Evolutionary conservation across 1,139 yeast species (phyloP), one percentile per base, ranked within the genome.

Genomic region (Blastobotrys arbuscula): DNA sequence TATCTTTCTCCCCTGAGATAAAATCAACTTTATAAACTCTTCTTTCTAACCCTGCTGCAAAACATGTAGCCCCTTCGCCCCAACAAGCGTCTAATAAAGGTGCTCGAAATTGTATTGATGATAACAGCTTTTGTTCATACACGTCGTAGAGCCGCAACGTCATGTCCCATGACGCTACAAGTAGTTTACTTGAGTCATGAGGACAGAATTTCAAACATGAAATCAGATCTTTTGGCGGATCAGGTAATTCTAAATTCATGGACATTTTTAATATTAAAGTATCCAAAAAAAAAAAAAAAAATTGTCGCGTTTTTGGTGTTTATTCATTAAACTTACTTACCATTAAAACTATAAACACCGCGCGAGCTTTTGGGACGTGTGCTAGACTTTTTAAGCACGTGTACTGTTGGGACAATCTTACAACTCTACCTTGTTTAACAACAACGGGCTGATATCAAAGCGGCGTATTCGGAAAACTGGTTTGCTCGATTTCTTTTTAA

Each of bases 151-250:
- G 55, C 30, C 65, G 56, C 3, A 68, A 48, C 13, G 59, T 57
- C 9, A 59, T 51, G 44, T 69, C 73, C 73, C 73, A 69, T 2
- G 70, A 65, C n/a, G 69, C 57, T 2, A 59, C 63, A n/a, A 69
- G 57, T 31, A 68, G 55, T 33, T 54, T 54, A 9, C 47, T 52
- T 12, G 58, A 54, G 34, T 51, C 55, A 19, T 38, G 53, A 8
- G 60, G 65, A 39, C 61, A 54, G 52, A 60, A 65, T 30, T 54
- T 54, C 10, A 64, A 59, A 4, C 59, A 42, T 3, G 69, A 65
- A 15, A 65, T 58, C n/a, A 64, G 47, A 44, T 64, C 69, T 36
- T 47, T 45, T 3, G 68, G 67, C 4, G 65, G 55, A 37, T 50
- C 50, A n/a, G 53, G 50, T 6, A 61, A 46, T 28, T 55, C 53